phyloP scores from a whole-genome alignment of 192 early-diverging fungal species.

The Dissophora globulifera region DNA sequence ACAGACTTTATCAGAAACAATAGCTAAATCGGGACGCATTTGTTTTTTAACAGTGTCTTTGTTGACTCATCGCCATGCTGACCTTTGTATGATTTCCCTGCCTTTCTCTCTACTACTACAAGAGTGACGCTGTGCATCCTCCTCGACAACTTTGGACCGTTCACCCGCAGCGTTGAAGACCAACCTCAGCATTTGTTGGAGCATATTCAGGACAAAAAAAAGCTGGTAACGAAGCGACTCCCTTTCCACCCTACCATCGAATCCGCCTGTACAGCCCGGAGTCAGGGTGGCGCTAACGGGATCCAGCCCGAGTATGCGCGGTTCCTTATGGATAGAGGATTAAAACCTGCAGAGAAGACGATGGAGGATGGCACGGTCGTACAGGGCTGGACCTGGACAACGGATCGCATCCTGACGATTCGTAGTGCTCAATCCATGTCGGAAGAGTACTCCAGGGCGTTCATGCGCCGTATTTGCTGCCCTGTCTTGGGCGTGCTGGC shows the following conservation, averaged over 20 bases:
- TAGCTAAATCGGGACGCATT: too few species aligned
- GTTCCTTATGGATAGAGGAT: conserved; percentile 31
- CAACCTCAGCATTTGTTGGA: conserved; percentile 37
- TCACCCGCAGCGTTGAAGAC: conserved; percentile 30
- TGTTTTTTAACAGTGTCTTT: too few species aligned
- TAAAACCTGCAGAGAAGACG: conserved; percentile 11
- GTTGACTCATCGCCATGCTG: too few species aligned
- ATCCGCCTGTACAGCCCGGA: conserved; percentile 35
- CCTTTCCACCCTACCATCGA: conserved; percentile 41
- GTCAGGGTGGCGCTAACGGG: conserved; percentile 14
- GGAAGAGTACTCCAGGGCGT: conserved; percentile 27
- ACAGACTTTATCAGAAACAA: too few species aligned
- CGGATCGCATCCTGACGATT: conserved; percentile 39
- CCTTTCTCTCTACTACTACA: neutral
- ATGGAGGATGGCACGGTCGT: conserved; percentile 9
- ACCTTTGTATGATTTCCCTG: too few species aligned
- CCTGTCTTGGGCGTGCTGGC: conserved; percentile 35
- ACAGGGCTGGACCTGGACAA: conserved; percentile 49
- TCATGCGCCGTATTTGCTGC: conserved; percentile 31
- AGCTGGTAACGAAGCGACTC: conserved; percentile 22
- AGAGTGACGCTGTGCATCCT: conserved; percentile 31
- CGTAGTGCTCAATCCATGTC: conserved; percentile 41
- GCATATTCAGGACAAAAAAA: conserved; percentile 31
- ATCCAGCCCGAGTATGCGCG: conserved; percentile 21
- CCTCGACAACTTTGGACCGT: conserved; percentile 42